Evolutionary conservation across 208 protist species (phyloP).

Genomic region (Trypanosomatidae sp.): DNA sequence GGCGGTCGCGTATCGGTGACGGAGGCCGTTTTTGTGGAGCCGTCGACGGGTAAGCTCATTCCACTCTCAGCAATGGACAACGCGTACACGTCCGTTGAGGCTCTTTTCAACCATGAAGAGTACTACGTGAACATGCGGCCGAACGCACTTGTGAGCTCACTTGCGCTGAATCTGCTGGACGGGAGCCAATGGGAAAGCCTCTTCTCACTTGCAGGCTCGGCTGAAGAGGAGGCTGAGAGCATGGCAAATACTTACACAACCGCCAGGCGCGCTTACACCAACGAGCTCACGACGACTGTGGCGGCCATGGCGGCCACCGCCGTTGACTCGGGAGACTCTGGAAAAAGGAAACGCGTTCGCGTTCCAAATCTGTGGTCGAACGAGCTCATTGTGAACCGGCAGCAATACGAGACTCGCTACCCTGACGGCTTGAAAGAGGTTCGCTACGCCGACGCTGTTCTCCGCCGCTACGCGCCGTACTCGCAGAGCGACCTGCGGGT

Average conservation of each 20-base stretch:
- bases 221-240: constrained; percentile 21
- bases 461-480: constrained; percentile 75
- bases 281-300: constrained; percentile 10
- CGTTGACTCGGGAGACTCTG: constrained; percentile 15
- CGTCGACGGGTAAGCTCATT: constrained; percentile 75
- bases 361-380: constrained; percentile 73
- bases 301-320: constrained; percentile 2
- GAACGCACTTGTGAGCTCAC: constrained; percentile 46
- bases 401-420: constrained; percentile 85
- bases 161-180: constrained; percentile 65
- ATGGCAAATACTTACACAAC: constrained; percentile 12
- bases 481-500: constrained; percentile 77
- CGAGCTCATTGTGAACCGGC: constrained; percentile 61
- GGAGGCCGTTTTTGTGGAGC: constrained; percentile 82
- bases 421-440: constrained; percentile 67
- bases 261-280: constrained; percentile 17
- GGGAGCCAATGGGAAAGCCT: constrained; percentile 78
- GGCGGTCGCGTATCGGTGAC: constrained; percentile 55
- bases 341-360: constrained; percentile 14
- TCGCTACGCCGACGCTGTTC: constrained; percentile 69
- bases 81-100: constrained; percentile 84
- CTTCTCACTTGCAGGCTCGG: constrained; percentile 34
- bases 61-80: constrained; percentile 30
- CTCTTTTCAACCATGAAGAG: constrained; percentile 88
- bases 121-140: constrained; percentile 89